Evolutionary conservation across 139 green algal genomes (phyloP).

Genomic region (Klebsormidium nitens): DNA sequence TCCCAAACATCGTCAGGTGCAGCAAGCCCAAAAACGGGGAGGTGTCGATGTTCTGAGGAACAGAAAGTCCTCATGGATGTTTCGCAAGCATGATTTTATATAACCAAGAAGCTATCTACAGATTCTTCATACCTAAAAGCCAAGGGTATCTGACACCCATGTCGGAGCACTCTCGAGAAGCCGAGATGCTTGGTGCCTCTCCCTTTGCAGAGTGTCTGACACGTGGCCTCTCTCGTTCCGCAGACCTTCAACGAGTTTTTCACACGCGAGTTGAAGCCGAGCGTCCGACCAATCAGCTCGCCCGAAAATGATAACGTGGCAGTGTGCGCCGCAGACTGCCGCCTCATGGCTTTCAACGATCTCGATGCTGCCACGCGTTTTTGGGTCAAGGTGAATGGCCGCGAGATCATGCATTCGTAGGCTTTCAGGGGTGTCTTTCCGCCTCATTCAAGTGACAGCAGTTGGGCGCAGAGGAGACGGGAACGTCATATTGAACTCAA

Average conservation of each 20-base stretch:
- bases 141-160: too few species aligned
- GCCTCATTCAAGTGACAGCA: neutral
- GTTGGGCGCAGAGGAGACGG: neutral
- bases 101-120: too few species aligned
- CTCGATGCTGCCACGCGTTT: neutral
- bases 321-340: neutral
- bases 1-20: too few species aligned
- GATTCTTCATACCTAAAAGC: too few species aligned
- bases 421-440: neutral
- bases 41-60: too few species aligned
- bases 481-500: neutral
- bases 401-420: neutral
- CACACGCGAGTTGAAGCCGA: neutral
- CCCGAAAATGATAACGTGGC: constrained; percentile 5
- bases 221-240: neutral
- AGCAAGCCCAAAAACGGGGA: too few species aligned
- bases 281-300: neutral
- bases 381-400: constrained; percentile 12
- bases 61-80: too few species aligned
- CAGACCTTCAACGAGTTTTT: constrained; percentile 21
- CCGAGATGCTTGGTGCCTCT: too few species aligned
- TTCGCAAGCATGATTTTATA: too few species aligned
- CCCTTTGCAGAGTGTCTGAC: too few species aligned
- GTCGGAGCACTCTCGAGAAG: too few species aligned
- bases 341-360: constrained; percentile 6